These are phyloP conservation scores for Phytophthora meadii DNA, from an alignment of 352 stramenopile genomes.

Conservation along the genomic window DNA sequence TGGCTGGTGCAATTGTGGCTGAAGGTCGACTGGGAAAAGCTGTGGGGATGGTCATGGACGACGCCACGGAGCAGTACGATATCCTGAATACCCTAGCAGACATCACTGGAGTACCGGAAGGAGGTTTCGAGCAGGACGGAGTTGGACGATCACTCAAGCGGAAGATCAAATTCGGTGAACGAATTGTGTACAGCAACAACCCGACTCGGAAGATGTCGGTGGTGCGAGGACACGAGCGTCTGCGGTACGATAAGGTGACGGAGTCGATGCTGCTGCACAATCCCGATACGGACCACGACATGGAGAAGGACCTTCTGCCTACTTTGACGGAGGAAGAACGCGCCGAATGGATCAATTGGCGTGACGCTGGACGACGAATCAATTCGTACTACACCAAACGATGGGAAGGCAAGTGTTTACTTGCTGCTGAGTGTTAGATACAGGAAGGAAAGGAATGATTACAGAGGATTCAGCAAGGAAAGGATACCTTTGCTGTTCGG, in stretches of 20 bases:
- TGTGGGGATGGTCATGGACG: neutral
- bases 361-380: slow-evolving; percentile 33
- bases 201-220: slow-evolving; percentile 1
- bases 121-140: slow-evolving; percentile 33
- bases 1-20: neutral
- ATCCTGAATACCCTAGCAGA: slow-evolving; percentile 11
- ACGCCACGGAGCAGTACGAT: neutral
- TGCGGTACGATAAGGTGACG: no score
- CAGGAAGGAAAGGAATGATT: no score
- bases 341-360: slow-evolving; percentile 11
- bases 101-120: slow-evolving; percentile 14
- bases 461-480: neutral
- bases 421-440: slow-evolving; percentile 24
- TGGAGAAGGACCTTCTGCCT: slow-evolving; percentile 38
- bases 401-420: slow-evolving; percentile 44
- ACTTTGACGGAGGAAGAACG: slow-evolving; percentile 1
- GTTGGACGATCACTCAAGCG: slow-evolving; percentile 47
- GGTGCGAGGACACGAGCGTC: neutral
- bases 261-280: no score
- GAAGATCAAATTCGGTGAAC: slow-evolving; percentile 23
- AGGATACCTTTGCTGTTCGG: neutral
- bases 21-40: neutral
- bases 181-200: neutral
- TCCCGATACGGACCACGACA: slow-evolving; percentile 33
- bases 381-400: slow-evolving; percentile 57